Evolutionary conservation across 495 filamentous ascomycete species (phyloP), one percentile per base, ranked within the genome.

Genomic region (Penicillium alfredii): DNA sequence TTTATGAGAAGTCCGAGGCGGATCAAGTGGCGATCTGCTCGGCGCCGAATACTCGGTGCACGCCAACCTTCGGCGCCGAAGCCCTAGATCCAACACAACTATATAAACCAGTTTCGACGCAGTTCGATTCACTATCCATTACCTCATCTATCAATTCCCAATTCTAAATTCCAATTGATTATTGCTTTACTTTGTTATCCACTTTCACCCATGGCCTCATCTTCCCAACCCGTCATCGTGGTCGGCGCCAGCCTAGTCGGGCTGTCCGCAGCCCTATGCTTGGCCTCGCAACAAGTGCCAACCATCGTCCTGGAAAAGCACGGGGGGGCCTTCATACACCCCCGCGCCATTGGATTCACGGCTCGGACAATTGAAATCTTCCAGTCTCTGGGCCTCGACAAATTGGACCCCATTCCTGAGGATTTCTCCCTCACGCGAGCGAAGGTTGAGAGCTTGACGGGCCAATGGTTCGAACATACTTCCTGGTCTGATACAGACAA

Each of bases 301-400:
- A 50, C 47, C 24, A 53, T 60, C 13, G 38, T 60, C 15, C 51
- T 65, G 14, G 61, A 63, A 32, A 55, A 53, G 19, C 57, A 61
- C 28, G 25, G 41, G 0, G 43, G 44, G 0, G 49, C 48, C 15
- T 56, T 53, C 1, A 34, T 34, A 8, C 60, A 63, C 19, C 63
- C 63, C 2, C 53, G 56, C 8, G 59, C 59, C 8, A 51, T 60
- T 11, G 56, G 58, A 6, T 53, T 63, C 23, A 63, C 51, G 0
- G 29, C 56, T 3, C 54, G 63, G 11, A 63, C 54, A 3, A 59
- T 64, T 49, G 63, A 66, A 23, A 52, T 63, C 2, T 64, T 44
- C 30, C 51, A 51, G 4, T 21, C 22, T 8, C 32, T 63, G 6
- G 55, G 49, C 2, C 42, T 66, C 7, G 55, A 53, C 6, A 50